Base-by-base conservation (phyloP, 805 yeast genomes). In the Danielozyma ontarioensis region DNA sequence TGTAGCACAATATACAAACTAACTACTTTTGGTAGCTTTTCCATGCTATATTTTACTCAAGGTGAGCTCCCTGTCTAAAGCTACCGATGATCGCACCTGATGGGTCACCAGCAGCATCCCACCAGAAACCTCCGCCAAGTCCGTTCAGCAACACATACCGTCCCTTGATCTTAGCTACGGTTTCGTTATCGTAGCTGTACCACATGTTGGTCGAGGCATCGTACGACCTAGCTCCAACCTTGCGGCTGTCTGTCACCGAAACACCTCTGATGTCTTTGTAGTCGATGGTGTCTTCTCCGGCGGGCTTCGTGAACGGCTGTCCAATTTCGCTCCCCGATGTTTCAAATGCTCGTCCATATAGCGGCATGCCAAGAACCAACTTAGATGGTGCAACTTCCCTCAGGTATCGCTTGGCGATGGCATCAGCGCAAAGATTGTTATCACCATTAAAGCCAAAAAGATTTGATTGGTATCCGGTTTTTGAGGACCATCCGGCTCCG, bases 21-120 rank as follows among this genome's bases (percentile, higher is more conserved):
- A n/a, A 6, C 17, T 35, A 5, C 6, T 12, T 36, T 21, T 13
- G 4, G 33, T 6, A 11, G 22, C 10, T 19, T 6, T 10, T 6
- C 6, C 6, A 6, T 6, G 8, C 22, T 19, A 6, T 6, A 19
- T 19, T 6, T 6, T 6, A 19, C 22, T 19, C 8, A 10, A 6
- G 22, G 22, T 10, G 22, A 10, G 22, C 8, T 19, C 22, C n/a
- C n/a, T n/a, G n/a, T n/a, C n/a, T n/a, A n/a, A n/a, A n/a, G n/a
- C n/a, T n/a, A n/a, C n/a, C n/a, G n/a, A n/a, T n/a, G n/a, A n/a
- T n/a, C n/a, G n/a, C n/a, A n/a, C n/a, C n/a, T n/a, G n/a, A n/a
- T n/a, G n/a, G n/a, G 48, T 87, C 95, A 2, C 95, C 96, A 36
- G 80, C 71, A 0, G 95, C 80, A 48, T 90, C 97, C 97, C 97